Percentiles rank a stretch among this genome's conserved stretches.
phyloP scores from a whole-genome alignment of 371 early-diverging fungal genomes.

The Enterocytospora artemiae region DNA sequence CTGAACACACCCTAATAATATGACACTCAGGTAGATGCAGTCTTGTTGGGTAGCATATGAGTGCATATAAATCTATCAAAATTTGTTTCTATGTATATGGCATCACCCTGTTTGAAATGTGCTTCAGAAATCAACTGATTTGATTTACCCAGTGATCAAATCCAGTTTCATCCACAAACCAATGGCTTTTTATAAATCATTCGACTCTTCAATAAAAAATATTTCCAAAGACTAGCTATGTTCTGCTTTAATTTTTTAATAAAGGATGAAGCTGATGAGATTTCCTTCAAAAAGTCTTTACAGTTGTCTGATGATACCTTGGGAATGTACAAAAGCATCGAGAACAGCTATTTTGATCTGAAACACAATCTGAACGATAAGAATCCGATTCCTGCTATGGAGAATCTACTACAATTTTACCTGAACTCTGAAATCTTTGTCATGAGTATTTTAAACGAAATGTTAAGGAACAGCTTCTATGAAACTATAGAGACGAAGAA shows the following conservation, averaged over 20 bases:
- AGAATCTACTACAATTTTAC: slow-evolving; percentile 14
- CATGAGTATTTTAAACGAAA: slow-evolving; percentile 17
- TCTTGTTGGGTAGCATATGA: neutral
- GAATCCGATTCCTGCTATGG: neutral
- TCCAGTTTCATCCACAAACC: neutral
- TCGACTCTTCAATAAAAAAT: too few relatives aligned
- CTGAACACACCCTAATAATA: neutral
- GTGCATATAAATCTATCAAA: neutral
- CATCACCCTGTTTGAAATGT: too few relatives aligned
- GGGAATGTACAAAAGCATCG: neutral
- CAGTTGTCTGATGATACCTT: slow-evolving; percentile 5
- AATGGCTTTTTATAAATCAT: slow-evolving; percentile 7
- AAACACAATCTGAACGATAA: neutral
- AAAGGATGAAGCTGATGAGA: neutral
- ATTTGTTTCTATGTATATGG: too few relatives aligned
- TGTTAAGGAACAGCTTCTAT: slow-evolving; percentile 6
- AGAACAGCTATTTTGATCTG: neutral
- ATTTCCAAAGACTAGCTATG: too few relatives aligned
- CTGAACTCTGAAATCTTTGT: slow-evolving; percentile 6
- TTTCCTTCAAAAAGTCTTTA: neutral
- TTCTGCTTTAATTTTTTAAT: too few relatives aligned
- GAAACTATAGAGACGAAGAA: neutral
- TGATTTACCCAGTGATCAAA: neutral
- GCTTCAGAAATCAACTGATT: neutral
- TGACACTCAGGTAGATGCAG: neutral